These are phyloP conservation scores for Recurvomyces mirabilis DNA, from an alignment of 495 filamentous ascomycete genomes.

Conservation along the genomic window DNA sequence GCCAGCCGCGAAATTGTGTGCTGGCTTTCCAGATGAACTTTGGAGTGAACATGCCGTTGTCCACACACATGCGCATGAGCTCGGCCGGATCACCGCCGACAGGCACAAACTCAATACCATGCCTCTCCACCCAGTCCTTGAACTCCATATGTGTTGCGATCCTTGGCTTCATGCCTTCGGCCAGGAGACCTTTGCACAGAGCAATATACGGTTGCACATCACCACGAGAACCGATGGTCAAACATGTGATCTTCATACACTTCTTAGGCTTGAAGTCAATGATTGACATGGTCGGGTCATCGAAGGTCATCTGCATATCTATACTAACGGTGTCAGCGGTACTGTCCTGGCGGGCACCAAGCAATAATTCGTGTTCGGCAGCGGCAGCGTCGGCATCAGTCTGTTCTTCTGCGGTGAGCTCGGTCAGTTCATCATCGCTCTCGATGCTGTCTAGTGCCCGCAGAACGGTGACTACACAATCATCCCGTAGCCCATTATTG, in stretches of 20 bases:
- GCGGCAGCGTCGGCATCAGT: conserved; percentile 65
- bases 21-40: conserved; percentile 82
- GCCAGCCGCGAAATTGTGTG: conserved; percentile 82
- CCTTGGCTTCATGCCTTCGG: conserved; percentile 73
- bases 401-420: conserved; percentile 56
- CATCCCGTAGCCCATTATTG: conserved; percentile 64
- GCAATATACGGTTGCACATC: conserved; percentile 98
- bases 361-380: conserved; percentile 69
- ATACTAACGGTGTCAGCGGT: conserved; percentile 31
- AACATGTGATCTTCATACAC: conserved; percentile 74
- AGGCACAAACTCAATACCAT: conserved; percentile 84
- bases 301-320: conserved; percentile 67
- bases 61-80: conserved; percentile 89
- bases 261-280: conserved; percentile 87
- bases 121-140: conserved; percentile 70
- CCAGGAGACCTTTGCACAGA: conserved; percentile 77
- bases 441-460: conserved; percentile 57
- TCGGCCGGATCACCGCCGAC: conserved; percentile 89
- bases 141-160: conserved; percentile 94
- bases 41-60: conserved; percentile 94
- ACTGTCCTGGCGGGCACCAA: conserved; percentile 60
- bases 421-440: conserved; percentile 61
- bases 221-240: conserved; percentile 91
- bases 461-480: conserved; percentile 73
- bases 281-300: conserved; percentile 83